Conservation (phyloP, 176 grass and related monocot genomes). For the Microstegium vimineum region DNA sequence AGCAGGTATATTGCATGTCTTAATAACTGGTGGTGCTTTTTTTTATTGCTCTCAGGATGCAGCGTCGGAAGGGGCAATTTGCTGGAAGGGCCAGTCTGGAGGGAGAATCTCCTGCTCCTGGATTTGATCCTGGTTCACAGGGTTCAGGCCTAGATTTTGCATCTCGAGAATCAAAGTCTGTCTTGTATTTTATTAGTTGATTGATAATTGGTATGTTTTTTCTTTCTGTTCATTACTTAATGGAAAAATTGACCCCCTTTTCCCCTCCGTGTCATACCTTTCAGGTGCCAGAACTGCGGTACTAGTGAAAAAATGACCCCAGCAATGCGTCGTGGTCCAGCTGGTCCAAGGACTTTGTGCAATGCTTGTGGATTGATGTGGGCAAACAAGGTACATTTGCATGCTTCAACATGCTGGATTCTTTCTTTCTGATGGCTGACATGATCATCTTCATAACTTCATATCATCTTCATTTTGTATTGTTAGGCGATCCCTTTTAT, state of each 20-base stretch:
- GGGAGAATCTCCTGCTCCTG: conserved; percentile 43
- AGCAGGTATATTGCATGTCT: not conserved
- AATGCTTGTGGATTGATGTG: conserved; percentile 97
- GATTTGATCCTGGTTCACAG: conserved; percentile 42
- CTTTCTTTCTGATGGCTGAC: conserved; percentile 9
- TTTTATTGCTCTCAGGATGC: conserved; percentile 66
- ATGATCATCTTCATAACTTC: not conserved
- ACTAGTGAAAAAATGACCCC: conserved; percentile 83
- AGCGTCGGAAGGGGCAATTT: conserved; percentile 80
- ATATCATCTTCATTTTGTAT: not conserved
- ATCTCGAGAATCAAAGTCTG: conserved; percentile 67
- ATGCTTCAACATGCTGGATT: not conserved
- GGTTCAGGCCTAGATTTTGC: conserved; percentile 45
- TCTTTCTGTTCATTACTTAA: conserved; percentile 31
- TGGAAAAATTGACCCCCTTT: not conserved
- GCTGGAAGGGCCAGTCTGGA: conserved; percentile 65
- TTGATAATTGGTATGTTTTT: not conserved
- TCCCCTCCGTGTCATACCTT: conserved; percentile 7
- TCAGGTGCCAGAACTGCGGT: conserved; percentile 86
- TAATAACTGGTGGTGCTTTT: conserved; percentile 23
- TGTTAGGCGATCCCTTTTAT: not conserved
- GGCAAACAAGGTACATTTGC: conserved; percentile 67
- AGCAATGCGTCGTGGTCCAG: conserved; percentile 91
- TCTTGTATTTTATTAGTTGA: conserved; percentile 21
- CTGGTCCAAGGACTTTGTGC: conserved; percentile 87